Base-by-base conservation (phyloP, 2,329 filamentous ascomycete genomes). In the Ampelomyces quisqualis region DNA sequence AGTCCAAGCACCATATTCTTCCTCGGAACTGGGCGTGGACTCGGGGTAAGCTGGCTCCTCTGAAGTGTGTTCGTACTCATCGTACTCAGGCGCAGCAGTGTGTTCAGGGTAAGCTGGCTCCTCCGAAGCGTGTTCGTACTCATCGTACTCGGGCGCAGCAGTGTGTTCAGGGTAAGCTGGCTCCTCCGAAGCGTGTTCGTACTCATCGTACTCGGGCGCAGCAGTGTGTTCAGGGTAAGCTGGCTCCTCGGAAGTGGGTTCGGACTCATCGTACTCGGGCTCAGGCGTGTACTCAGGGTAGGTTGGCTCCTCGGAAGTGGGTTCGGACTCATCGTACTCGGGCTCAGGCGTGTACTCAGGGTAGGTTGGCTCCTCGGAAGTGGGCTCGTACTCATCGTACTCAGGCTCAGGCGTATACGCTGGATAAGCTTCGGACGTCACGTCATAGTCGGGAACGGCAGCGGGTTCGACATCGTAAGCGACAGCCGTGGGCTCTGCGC, bases 261-360 rank as follows among this genome's bases (percentile, higher is more conserved):
- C 5, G 10, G 21, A 6, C 21, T 23, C 21, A 6, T 23, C 10
- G 23, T 28, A 28, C 11, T 14, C 26, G n/a, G 3, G n/a, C 19
- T 21, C 30, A 19, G 40, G 23, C 14, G 27, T 17, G 14, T 26
- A n/a, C 34, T 40, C 37, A 15, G 42, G 32, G 21, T 37, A 38
- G 13, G 24, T 30, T 1, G 43, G 38, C 7, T 20, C 29, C 14
- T 7, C 10, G 24, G 35, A 21, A 38, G 30, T 32, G 29, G 18
- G 14, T 18, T 21, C 13, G 38, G 30, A 35, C 18, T 37, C 22
- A 28, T 38, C 36, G 6, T 39, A 32, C 21, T 28, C 17, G 13
- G 41, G 15, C 17, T 27, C 13, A 14, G 3, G 6, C 26, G 29
- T 31, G 15, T 31, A 19, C 4, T 18, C 29, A 13, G 29, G 26